Percentiles rank a stretch among this genome's conserved stretches.
Evolutionary conservation across 2,329 filamentous ascomycete genomes (phyloP).

Genomic region (Trichoderma asperellum): DNA sequence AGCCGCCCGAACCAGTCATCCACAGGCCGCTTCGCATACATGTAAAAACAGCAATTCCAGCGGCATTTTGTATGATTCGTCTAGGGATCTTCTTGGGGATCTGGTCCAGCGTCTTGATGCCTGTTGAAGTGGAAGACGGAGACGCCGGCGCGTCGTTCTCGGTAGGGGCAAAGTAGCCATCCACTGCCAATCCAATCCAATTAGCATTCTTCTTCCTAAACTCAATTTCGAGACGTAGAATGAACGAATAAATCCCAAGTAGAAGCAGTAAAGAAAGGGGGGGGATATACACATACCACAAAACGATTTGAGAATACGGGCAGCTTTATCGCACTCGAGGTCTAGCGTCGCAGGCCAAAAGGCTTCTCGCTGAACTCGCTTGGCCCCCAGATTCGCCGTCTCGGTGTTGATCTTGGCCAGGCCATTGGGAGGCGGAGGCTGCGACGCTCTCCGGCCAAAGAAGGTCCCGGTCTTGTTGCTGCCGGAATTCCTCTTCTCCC

Average conservation of each 20-base stretch:
- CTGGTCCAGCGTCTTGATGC: constrained; percentile 55
- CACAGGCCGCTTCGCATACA: constrained; percentile 93
- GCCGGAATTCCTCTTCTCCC: constrained; percentile 49
- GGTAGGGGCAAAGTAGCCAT: constrained; percentile 57
- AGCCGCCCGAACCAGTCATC: constrained; percentile 88
- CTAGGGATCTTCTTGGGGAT: constrained; percentile 81
- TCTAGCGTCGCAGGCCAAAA: constrained; percentile 88
- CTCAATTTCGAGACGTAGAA: not conserved
- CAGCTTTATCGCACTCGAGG: constrained; percentile 88
- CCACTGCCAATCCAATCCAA: constrained; percentile 44
- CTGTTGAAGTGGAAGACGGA: constrained; percentile 39
- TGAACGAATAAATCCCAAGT: not conserved
- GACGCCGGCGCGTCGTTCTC: constrained; percentile 38
- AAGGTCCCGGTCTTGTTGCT: constrained; percentile 40
- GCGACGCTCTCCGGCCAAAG: constrained; percentile 50
- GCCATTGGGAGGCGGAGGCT: constrained; percentile 30
- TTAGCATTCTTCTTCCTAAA: not conserved
- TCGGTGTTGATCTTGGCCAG: constrained; percentile 42
- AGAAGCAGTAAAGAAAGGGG: not conserved
- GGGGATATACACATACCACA: constrained; percentile 64
- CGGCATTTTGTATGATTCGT: constrained; percentile 83
- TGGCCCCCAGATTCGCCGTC: constrained; percentile 39
- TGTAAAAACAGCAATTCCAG: constrained; percentile 90
- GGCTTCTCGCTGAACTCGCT: constrained; percentile 58
- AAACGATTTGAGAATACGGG: constrained; percentile 86